These are phyloP conservation scores for Steccherinum ochraceum DNA, from an alignment of 768 basidiomycete species.

Conservation along the genomic window DNA sequence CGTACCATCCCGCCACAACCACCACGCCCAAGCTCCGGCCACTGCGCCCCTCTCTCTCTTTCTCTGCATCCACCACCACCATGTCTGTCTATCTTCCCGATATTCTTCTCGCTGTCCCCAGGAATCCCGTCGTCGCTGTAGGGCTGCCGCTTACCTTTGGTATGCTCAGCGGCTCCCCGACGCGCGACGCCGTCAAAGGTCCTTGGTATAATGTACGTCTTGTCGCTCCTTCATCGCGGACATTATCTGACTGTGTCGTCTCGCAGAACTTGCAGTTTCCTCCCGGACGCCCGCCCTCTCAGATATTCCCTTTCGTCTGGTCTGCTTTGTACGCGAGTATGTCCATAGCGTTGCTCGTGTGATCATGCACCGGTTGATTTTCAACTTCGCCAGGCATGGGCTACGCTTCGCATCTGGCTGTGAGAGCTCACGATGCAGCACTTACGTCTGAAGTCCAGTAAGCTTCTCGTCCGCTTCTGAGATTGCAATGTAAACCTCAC, in stretches of 20 bases:
- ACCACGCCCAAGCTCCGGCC: background rate
- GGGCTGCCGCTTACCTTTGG: conserved; percentile 56
- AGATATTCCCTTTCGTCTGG: conserved; percentile 58
- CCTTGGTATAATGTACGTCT: conserved; percentile 59
- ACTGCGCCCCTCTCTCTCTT: background rate
- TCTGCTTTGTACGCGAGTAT: conserved; percentile 36
- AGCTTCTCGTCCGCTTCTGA: conserved; percentile 8
- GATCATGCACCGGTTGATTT: too few species aligned
- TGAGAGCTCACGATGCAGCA: conserved; percentile 43
- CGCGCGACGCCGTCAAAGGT: conserved; percentile 39
- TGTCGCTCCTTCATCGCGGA: conserved; percentile 3
- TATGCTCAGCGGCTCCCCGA: conserved; percentile 41
- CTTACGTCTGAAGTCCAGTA: conserved; percentile 37
- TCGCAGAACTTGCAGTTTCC: conserved; percentile 44
- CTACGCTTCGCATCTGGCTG: conserved; percentile 58
- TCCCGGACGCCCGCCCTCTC: conserved; percentile 44
- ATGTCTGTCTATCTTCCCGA: conserved; percentile 40
- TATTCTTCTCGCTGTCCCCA: conserved; percentile 46
- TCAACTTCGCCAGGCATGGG: conserved; percentile 59
- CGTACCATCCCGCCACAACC: background rate
- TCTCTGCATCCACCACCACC: conserved; percentile 8
- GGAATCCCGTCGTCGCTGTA: conserved; percentile 51
- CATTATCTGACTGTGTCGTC: background rate
- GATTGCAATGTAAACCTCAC: background rate
- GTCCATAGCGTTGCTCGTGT: conserved; percentile 5